Base-by-base conservation (phyloP, 306 rosid genomes). In the Vicia villosa region DNA sequence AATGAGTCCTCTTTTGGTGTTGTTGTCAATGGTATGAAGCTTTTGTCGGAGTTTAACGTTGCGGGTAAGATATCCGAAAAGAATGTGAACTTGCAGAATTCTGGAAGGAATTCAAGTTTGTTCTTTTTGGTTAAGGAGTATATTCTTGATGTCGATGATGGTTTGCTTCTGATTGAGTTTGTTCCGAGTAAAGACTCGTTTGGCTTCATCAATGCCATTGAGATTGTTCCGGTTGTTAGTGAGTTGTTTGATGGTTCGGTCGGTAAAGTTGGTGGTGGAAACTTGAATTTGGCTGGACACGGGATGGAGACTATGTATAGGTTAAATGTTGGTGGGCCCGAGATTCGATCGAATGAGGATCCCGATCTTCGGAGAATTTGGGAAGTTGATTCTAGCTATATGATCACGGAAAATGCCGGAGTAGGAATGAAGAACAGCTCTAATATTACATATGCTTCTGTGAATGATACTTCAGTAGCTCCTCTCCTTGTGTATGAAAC, bases 251-350 rank as follows among this genome's bases (percentile, higher is more conserved):
- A 76, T 37, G 87, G 83, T 16, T 63, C 83, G 3, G 81, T 83
- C 28, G 72, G 82, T 66, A 90, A 81, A 79, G 96, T 94, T 76
- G 97, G 96, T 28, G 95, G 90, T 49, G 81, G 75, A 22, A 81
- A 71, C 82, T 57, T 87, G 70, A 82, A 84, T 68, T 79, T 91
- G 78, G 38, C 28, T 11, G 96, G 84, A 59, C 81, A 73, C 26
- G 91, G 86, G 64, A 71, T 88, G 34, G 96, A 94, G 80, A 91
- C 86, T 61, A 87, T 94, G 96, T 89, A 87, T 77, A 84, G 99
- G 75, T 75, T 94, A 75, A 94, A 94, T 64, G 96, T 94, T 74
- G 99, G 99, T 46, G 99, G 99, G 59, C 79, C 86, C 21, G 86
- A 80, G 76, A 82, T 94, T 78, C 50, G 77, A 41, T 74, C 95